phyloP scores from a whole-genome alignment of 345 rosid genomes.

The Excoecaria cochinchinensis region DNA sequence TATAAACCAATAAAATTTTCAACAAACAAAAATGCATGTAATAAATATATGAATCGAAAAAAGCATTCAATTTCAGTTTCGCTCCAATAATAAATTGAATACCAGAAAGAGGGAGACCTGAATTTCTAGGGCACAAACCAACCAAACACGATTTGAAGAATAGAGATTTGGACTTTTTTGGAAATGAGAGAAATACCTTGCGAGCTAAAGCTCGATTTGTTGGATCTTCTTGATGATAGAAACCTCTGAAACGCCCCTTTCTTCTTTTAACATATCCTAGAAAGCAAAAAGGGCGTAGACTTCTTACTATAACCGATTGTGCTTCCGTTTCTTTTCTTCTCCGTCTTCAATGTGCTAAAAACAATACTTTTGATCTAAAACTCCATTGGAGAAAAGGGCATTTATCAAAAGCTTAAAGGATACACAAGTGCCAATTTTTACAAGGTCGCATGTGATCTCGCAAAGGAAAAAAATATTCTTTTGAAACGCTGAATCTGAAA shows the following conservation, averaged over 20 bases:
- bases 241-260: conserved; percentile 9
- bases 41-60: background rate
- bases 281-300: background rate
- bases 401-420: background rate
- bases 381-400: background rate
- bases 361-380: background rate
- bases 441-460: too few relatives aligned
- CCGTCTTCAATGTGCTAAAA: too few relatives aligned
- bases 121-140: background rate
- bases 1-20: background rate
- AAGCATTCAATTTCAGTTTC: background rate
- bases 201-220: conserved; percentile 20
- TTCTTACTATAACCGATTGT: background rate
- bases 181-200: conserved; percentile 25
- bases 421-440: background rate
- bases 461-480: too few relatives aligned
- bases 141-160: background rate
- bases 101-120: background rate
- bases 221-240: conserved; percentile 27
- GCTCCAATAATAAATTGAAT: background rate
- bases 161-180: background rate
- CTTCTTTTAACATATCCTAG: conserved; percentile 14
- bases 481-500: too few relatives aligned
- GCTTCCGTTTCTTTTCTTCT: conserved; percentile 2
- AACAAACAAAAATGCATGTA: background rate